Percentiles rank a stretch among this genome's conserved stretches.
phyloP scores from a whole-genome alignment of 202 grass and related monocot species.

The Schoenoplectus triqueter region DNA sequence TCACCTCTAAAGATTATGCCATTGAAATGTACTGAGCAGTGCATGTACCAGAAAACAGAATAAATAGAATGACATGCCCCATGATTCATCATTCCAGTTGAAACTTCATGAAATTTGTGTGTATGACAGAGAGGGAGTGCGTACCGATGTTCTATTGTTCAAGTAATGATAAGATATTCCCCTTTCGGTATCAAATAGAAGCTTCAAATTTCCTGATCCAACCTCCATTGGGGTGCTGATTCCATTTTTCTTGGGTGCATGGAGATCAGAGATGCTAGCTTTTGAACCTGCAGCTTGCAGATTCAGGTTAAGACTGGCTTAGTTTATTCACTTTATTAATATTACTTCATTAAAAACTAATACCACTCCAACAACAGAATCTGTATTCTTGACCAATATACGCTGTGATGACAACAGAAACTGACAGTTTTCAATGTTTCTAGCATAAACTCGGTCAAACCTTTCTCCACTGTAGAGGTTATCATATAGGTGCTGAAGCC shows the following conservation, averaged over 20 bases:
- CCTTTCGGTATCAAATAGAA: conserved; percentile 47
- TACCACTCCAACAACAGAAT: neutral
- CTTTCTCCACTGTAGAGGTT: conserved; percentile 37
- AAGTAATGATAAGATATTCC: conserved; percentile 45
- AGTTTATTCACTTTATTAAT: neutral
- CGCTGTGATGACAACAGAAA: neutral
- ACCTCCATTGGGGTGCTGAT: conserved; percentile 37
- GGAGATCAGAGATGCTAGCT: conserved; percentile 38
- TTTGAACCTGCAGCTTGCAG: conserved; percentile 35
- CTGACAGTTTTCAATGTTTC: conserved; percentile 6
- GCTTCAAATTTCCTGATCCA: conserved; percentile 58
- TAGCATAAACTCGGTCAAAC: conserved; percentile 28
- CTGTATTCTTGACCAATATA: conserved; percentile 1
- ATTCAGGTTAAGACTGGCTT: conserved; percentile 14
- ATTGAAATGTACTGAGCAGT: neutral
- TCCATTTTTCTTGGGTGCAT: conserved; percentile 35
- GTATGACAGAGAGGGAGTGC: conserved; percentile 7
- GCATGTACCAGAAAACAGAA: neutral
- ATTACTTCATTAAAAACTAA: neutral
- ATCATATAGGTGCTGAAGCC: conserved; percentile 52
- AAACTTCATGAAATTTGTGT: neutral
- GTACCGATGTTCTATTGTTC: conserved; percentile 48
- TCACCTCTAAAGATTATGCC: neutral
- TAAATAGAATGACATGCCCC: neutral
- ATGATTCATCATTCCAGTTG: neutral